phyloP scores from a whole-genome alignment of 164 flowering plant genomes.

The Buxus sempervirens region DNA sequence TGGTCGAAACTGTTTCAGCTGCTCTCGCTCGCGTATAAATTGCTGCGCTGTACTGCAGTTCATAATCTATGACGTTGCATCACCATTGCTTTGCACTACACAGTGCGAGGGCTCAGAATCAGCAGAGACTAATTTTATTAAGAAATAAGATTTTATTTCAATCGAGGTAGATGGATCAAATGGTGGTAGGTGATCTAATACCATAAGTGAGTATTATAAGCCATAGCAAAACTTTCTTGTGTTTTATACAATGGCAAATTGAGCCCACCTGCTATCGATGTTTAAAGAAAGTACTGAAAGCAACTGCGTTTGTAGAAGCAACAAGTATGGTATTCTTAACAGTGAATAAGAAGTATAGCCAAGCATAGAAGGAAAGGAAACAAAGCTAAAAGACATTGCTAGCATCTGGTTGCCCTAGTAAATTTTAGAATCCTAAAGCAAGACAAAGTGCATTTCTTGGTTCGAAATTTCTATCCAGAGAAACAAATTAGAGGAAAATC shows the following conservation, averaged over 20 bases:
- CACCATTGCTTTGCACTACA: too few species aligned
- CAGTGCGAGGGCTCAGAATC: too few species aligned
- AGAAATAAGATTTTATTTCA: not conserved
- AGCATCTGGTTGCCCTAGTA: not conserved
- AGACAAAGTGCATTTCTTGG: not conserved
- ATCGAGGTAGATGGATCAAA: not conserved
- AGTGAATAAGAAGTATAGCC: not conserved
- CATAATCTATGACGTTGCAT: not conserved
- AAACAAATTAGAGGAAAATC: not conserved
- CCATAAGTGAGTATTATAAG: not conserved
- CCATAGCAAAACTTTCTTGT: not conserved
- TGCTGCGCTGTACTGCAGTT: not conserved
- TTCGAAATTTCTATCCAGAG: not conserved
- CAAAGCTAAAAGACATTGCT: not conserved
- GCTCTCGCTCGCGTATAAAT: not conserved
- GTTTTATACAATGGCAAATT: not conserved
- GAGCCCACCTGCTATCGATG: constrained; percentile 18
- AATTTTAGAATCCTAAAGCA: too few species aligned
- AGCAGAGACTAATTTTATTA: too few species aligned
- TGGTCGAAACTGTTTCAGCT: constrained; percentile 1
- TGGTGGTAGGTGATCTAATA: not conserved
- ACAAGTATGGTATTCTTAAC: not conserved
- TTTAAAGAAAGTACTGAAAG: not conserved
- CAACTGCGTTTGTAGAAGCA: not conserved
- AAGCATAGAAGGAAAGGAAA: not conserved